Conservation (phyloP, 352 stramenopile genomes). For the Nothophytophthora sp. region DNA sequence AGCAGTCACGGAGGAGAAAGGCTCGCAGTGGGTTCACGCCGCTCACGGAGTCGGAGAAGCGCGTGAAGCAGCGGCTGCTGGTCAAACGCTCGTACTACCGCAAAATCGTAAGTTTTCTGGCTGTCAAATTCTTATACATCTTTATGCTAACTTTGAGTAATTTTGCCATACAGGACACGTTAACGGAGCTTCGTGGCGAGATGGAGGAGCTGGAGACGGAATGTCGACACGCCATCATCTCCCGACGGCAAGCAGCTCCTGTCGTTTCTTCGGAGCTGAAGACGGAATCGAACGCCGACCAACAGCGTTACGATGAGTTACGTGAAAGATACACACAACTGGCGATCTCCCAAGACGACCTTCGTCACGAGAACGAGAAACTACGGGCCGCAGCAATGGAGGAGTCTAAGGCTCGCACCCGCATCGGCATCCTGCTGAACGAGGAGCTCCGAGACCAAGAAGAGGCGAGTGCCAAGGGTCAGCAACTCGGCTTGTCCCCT, state of each 20-base stretch:
- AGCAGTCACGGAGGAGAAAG: conserved; percentile 10
- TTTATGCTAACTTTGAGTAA: background rate
- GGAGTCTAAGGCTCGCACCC: conserved; percentile 54
- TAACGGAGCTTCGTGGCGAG: conserved; percentile 52
- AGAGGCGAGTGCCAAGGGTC: conserved; percentile 15
- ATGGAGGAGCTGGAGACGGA: conserved; percentile 51
- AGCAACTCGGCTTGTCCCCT: conserved; percentile 9
- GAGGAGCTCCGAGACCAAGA: conserved; percentile 56
- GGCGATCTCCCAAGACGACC: conserved; percentile 50
- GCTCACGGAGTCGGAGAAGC: conserved; percentile 57
- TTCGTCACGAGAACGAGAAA: conserved; percentile 61
- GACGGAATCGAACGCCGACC: conserved; percentile 2
- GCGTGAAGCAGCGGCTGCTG: conserved; percentile 66
- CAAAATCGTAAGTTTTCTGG: conserved; percentile 53
- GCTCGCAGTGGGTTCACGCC: conserved; percentile 32
- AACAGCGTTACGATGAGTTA: conserved; percentile 38
- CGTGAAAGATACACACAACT: conserved; percentile 50
- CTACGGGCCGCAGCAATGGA: conserved; percentile 52
- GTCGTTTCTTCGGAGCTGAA: conserved; percentile 1
- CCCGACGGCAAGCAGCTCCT: conserved; percentile 21
- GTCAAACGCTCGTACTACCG: conserved; percentile 77
- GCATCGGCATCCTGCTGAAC: conserved; percentile 53
- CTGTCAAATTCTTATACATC: background rate
- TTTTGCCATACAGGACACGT: conserved; percentile 37
- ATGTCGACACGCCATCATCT: conserved; percentile 40